Base-by-base conservation (phyloP, 768 basidiomycete species). In the Cystobasidium ongulense region DNA sequence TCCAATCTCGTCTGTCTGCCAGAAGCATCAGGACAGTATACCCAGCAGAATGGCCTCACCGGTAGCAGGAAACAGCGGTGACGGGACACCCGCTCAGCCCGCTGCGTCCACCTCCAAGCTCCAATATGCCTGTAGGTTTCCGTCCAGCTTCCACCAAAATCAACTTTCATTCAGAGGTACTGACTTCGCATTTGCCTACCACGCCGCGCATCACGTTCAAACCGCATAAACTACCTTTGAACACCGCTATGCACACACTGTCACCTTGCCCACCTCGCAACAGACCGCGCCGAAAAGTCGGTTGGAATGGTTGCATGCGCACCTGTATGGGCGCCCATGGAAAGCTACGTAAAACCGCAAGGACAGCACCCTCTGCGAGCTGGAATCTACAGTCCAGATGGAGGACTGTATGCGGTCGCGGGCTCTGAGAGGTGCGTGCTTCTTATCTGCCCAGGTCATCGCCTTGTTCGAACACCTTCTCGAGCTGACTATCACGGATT, bases 361-460 rank as follows among this genome's bases (percentile, higher is more conserved):
- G 86, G 85, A 15, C 57, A 59, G 33, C 57, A 59, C 31, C 84
- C 90, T 72, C 88, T 88, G 50, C 86, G 90, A 78, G 88, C 87
- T 67, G 90, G 86, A 80, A 85, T 85, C 76, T 95, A 95, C 82
- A 92, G 91, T 80, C 84, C 85, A 72, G 91, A 96, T 79, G 94
- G 93, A 78, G 85, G 90, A 80, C 84, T 92, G 75, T 91, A 89
- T 80, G 92, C 91, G 57, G 91, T 91, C 83, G 88, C 88, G 54
- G 83, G 92, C 78, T 87, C 90, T 53, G 85, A 83, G 75, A 84
- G 84, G 91, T 92, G 77, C 81, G 89, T 85, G 31, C 31, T n/a
- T 41, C 33, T 68, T 33, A 33, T 33, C 10, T 13, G 36, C 41
- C 50, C 31, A n/a, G n/a, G n/a, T 31, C 33, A 25, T 63, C 61